Base-by-base conservation (phyloP, 1,139 yeast species). In the Pichia norvegensis region DNA sequence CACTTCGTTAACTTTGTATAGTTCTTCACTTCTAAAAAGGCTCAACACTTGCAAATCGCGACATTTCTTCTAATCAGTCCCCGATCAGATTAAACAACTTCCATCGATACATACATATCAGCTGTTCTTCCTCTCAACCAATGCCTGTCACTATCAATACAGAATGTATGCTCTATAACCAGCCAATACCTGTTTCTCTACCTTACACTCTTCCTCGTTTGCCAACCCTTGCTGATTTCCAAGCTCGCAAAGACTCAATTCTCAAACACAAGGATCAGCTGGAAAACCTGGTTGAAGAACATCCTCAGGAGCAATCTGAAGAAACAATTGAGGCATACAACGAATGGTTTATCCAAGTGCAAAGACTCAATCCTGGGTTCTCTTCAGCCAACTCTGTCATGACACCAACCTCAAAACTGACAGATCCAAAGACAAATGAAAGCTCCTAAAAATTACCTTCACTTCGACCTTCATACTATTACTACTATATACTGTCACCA, bases 171-270 rank as follows among this genome's bases (percentile, higher is more conserved):
- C 17, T 45, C 6, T 54, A 48, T 27, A 38, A 38, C 11, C 52
- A 48, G 37, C 59, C 59, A 4, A 46, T 44, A 23, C 51, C 62
- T 2, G 55, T 58, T 4, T 50, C 58, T 4, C 43, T 60, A 7
- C 63, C 64, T 2, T 59, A 53, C 41, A 59, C 58, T 29, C 50
- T 56, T 22, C 50, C 48, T n/a, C 40, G 45, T 17, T 37, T 57
- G 6, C 62, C 62, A 1, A 5, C 33, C 8, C 23, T 10, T 20
- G 23, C 21, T 10, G 37, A 35, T 13, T 19, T 35, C 7, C 14
- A 19, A 19, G 3, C 3, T 8, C 41, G 10, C 41, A 50, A 19
- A 25, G 45, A 20, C 43, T 14, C 4, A 1, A 14, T n/a, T 25
- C 19, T 16, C 29, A 35, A 35, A 35, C 37, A 19, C 3, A 19